Evolutionary conservation across 1,284 basidiomycete species (phyloP).

Genomic region (Tylopilus sp.): DNA sequence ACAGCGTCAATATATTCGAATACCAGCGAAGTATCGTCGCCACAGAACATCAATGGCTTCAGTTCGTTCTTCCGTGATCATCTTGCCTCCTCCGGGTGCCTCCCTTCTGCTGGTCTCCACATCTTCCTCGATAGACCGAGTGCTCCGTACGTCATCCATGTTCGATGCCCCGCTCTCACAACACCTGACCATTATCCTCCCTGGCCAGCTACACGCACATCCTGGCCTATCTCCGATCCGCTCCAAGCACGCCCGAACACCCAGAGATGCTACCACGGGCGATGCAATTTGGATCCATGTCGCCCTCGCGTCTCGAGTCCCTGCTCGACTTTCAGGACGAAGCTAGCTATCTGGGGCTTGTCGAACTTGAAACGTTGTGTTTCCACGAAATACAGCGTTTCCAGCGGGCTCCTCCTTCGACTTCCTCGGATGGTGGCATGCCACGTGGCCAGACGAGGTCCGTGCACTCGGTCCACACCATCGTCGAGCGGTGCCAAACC

Average conservation of each 20-base stretch:
- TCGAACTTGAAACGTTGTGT: slow-evolving; percentile 57
- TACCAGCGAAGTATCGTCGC: slow-evolving; percentile 33
- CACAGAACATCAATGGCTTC: slow-evolving; percentile 35
- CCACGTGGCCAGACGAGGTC: slow-evolving; percentile 39
- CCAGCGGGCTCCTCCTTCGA: slow-evolving; percentile 24
- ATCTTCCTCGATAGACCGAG: slow-evolving; percentile 79
- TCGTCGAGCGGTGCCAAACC: slow-evolving; percentile 38
- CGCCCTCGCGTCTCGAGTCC: slow-evolving; percentile 50
- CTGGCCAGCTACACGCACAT: slow-evolving; percentile 59
- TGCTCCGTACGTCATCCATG: slow-evolving; percentile 54
- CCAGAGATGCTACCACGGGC: slow-evolving; percentile 55
- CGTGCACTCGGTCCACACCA: slow-evolving; percentile 44
- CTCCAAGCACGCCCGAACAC: slow-evolving; percentile 40
- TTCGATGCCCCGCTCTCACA: neutral
- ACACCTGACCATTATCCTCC: slow-evolving; percentile 3
- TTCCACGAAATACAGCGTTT: slow-evolving; percentile 55
- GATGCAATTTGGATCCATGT: slow-evolving; percentile 46
- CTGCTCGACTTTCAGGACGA: slow-evolving; percentile 72
- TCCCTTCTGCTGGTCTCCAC: slow-evolving; percentile 51
- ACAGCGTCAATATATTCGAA: slow-evolving; percentile 51
- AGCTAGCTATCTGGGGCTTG: slow-evolving; percentile 62
- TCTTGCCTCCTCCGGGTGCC: slow-evolving; percentile 52
- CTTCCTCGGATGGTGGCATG: neutral
- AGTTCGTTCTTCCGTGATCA: slow-evolving; percentile 50
- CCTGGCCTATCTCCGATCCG: slow-evolving; percentile 62